Evolutionary conservation across 1,284 basidiomycete genomes (phyloP).

Genomic region (Leccinum pachyderme): DNA sequence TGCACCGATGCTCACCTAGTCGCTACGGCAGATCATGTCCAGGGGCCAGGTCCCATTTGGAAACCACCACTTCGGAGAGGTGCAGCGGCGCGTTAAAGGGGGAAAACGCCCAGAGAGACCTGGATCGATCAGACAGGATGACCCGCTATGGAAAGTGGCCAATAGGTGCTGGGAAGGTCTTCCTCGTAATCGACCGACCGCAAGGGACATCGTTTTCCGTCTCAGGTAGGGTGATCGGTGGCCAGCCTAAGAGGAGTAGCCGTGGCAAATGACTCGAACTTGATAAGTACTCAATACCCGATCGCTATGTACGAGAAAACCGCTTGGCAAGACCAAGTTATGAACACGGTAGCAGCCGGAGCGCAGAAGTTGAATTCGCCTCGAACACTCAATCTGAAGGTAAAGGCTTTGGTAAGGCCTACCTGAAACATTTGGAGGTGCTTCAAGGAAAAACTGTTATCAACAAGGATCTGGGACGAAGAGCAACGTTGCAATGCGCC

Average conservation of each 20-base stretch:
- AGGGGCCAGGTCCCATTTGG: slow-evolving; percentile 23
- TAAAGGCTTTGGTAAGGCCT: background rate
- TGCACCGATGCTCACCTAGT: background rate
- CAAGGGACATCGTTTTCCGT: slow-evolving; percentile 5
- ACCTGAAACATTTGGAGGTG: slow-evolving; percentile 1
- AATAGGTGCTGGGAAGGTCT: slow-evolving; percentile 10
- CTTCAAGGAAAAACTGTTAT: slow-evolving; percentile 1
- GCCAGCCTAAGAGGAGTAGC: too few species aligned
- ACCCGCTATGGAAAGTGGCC: slow-evolving; percentile 18
- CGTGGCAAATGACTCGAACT: background rate
- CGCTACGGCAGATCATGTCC: slow-evolving; percentile 22
- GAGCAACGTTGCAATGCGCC: background rate
- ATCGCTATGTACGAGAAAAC: too few species aligned
- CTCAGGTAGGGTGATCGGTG: background rate
- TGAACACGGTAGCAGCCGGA: background rate
- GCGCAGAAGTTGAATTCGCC: background rate
- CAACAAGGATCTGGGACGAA: background rate
- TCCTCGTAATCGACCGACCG: slow-evolving; percentile 16
- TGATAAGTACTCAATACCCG: background rate
- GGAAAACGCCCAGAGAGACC: slow-evolving; percentile 13
- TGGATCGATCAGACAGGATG: background rate
- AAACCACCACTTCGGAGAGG: accelerated
- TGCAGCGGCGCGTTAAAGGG: background rate
- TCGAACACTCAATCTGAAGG: background rate
- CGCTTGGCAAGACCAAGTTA: background rate